A percentile compares a stretch with the other conserved stretches of the same genome.
phyloP scores from a whole-genome alignment of 2,329 filamentous ascomycete genomes.

The Aspergillus sojae region DNA sequence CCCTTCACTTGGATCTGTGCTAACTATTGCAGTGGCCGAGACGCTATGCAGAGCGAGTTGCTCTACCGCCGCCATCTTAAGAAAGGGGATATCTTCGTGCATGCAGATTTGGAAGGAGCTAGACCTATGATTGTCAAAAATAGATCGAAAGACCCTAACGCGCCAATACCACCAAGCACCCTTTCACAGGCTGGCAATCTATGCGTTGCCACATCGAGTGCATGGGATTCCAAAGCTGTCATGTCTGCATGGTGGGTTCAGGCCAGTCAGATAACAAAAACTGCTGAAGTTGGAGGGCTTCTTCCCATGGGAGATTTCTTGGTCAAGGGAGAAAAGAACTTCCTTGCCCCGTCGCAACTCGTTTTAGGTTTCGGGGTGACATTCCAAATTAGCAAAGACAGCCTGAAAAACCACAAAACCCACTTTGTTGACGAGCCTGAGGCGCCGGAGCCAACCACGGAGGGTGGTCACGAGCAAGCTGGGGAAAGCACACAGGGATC shows the following conservation, averaged over 20 bases:
- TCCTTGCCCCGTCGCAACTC: conserved; percentile 81
- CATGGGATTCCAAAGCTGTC: conserved; percentile 94
- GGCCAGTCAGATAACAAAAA: conserved; percentile 88
- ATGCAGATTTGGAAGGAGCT: conserved; percentile 85
- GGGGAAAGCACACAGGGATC: conserved; percentile 35
- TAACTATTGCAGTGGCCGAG: conserved; percentile 62
- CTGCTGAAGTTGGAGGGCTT: conserved; percentile 76
- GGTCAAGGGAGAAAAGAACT: conserved; percentile 86
- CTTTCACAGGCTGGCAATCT: conserved; percentile 86
- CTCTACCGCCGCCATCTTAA: conserved; percentile 85
- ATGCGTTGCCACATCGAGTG: conserved; percentile 80
- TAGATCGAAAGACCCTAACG: conserved; percentile 72
- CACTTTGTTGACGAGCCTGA: conserved; percentile 59
- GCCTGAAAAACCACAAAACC: conserved; percentile 76
- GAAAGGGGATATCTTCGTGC: conserved; percentile 88
- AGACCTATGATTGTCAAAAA: conserved; percentile 91
- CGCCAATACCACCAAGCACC: conserved; percentile 88
- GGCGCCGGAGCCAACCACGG: conserved; percentile 22
- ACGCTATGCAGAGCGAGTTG: conserved; percentile 86
- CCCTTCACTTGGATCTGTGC: conserved; percentile 1
- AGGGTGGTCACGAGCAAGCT: conserved; percentile 25
- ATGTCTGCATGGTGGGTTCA: conserved; percentile 97
- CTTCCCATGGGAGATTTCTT: conserved; percentile 77
- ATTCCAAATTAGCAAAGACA: conserved; percentile 87
- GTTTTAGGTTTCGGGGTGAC: conserved; percentile 84